phyloP scores from a whole-genome alignment of 2,329 filamentous ascomycete species.

The Hypoxylon rubiginosum region DNA sequence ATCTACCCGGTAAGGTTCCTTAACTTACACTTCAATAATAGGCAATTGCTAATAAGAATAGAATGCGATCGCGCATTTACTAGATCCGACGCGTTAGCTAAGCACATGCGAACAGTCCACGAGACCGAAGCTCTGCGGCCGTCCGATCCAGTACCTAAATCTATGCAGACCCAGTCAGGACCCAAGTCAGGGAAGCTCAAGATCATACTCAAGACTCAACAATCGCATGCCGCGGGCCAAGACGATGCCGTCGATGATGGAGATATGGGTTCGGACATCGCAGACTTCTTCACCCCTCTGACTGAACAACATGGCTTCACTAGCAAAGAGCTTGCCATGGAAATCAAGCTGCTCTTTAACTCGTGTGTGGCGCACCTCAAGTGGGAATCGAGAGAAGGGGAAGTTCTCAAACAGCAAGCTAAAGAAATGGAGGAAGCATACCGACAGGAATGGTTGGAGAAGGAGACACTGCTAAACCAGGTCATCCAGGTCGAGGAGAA shows the following conservation, averaged over 20 bases:
- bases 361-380: slow-evolving; percentile 79
- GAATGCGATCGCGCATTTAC: slow-evolving; percentile 99
- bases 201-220: slow-evolving; percentile 73
- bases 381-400: slow-evolving; percentile 78
- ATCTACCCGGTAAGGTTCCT: slow-evolving; percentile 79
- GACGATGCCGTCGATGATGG: slow-evolving; percentile 68
- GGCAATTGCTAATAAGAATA: slow-evolving; percentile 54
- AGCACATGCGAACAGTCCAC: slow-evolving; percentile 99
- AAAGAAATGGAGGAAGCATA: slow-evolving; percentile 75
- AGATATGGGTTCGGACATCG: slow-evolving; percentile 67
- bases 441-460: slow-evolving; percentile 81
- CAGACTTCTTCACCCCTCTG: slow-evolving; percentile 70
- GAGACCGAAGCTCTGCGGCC: slow-evolving; percentile 94
- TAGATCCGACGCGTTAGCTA: slow-evolving; percentile 92
- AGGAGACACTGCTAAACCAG: slow-evolving; percentile 83
- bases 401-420: slow-evolving; percentile 73
- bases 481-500: slow-evolving; percentile 75
- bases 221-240: slow-evolving; percentile 69
- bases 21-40: background rate
- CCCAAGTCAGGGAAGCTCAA: slow-evolving; percentile 67
- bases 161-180: slow-evolving; percentile 65
- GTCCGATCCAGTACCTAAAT: slow-evolving; percentile 79
- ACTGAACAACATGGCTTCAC: slow-evolving; percentile 73
- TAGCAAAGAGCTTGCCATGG: slow-evolving; percentile 72
- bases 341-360: slow-evolving; percentile 71